Base-by-base conservation (phyloP, 257 asterid species). In the Galeopsis tetrahit region DNA sequence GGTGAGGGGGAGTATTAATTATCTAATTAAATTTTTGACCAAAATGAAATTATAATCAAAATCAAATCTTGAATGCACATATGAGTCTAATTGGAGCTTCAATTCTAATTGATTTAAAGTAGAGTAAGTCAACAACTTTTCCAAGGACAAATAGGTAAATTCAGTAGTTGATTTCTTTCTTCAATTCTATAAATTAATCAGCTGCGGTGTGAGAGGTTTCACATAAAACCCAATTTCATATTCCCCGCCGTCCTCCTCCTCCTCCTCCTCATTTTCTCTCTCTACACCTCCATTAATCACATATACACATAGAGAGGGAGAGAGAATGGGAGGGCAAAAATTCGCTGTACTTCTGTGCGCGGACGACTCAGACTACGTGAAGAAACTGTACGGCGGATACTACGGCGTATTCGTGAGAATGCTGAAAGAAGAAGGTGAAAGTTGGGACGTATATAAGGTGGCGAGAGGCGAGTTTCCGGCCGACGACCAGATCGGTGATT, bases 281-380 rank as follows among this genome's bases (percentile, higher is more conserved):
- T 11, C 10, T 6, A 42, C 43, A 53, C 14, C 11, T 60, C 13
- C 11, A 10, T 38, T n/a, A 71, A 55, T 10, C 40, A 67, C n/a
- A 57, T 1, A 10, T 10, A 52, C 57, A 57, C 63, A 60, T 6
- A 63, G 38, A 55, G 48, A 70, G 61, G 58, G 66, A 67, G 78
- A 66, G 80, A 77, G 38, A 69, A 88, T 88, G 97, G 96, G 87
- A 71, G 88, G 89, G 14, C 85, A 77, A 36, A 86, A 77, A 61
- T 93, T 81, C 79, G 96, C 88, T 40, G 90, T 93, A 15, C 87
- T 93, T 2, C 74, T 87, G 5, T 93, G 98, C 77, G 98, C 98
- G 5, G 95, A 93, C 2, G 98, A 90, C 68, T 86, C 97, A 0
- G 98, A 93, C 17, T 89, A 93, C 86, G 98, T 93, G 79, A 93